phyloP scores from a whole-genome alignment of 2,329 filamentous ascomycete genomes.

The Alternaria ethzedia region DNA sequence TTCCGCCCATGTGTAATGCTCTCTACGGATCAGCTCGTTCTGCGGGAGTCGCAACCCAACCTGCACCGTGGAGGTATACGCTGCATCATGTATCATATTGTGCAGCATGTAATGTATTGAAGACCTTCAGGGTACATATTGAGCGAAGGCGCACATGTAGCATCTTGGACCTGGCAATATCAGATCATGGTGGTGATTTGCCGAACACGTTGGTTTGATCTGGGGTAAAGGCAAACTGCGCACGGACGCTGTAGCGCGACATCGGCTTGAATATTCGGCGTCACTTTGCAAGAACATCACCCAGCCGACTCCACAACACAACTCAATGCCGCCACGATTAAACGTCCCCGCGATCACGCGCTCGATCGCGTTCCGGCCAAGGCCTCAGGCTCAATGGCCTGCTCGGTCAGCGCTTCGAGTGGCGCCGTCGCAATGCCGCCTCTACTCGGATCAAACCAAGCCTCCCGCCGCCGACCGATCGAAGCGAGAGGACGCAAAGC shows the following conservation, averaged over 20 bases:
- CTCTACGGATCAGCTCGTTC: background rate
- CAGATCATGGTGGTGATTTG: background rate
- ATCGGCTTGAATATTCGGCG: slow-evolving; percentile 18
- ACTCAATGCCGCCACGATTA: slow-evolving; percentile 49
- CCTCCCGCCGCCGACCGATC: slow-evolving; percentile 38
- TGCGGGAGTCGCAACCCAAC: background rate
- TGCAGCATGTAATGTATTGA: background rate
- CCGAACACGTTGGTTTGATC: background rate
- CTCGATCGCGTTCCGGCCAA: slow-evolving; percentile 42
- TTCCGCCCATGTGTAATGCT: background rate
- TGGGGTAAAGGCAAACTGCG: slow-evolving; percentile 1
- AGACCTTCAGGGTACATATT: background rate
- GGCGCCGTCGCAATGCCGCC: slow-evolving; percentile 36
- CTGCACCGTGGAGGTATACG: background rate
- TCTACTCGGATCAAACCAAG: slow-evolving; percentile 42
- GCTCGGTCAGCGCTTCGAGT: slow-evolving; percentile 27
- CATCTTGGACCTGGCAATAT: background rate
- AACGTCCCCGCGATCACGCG: slow-evolving; percentile 39
- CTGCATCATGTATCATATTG: no score
- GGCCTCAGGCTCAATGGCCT: slow-evolving; percentile 38
- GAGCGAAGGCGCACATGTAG: background rate
- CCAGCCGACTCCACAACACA: slow-evolving; percentile 20
- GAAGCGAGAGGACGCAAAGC: slow-evolving; percentile 41
- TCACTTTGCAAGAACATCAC: slow-evolving; percentile 24
- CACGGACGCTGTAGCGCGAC: slow-evolving; percentile 27